Percentiles rank a stretch among this genome's conserved stretches.
phyloP scores from a whole-genome alignment of 169 alveolate species.

The Plasmodium fragile region DNA sequence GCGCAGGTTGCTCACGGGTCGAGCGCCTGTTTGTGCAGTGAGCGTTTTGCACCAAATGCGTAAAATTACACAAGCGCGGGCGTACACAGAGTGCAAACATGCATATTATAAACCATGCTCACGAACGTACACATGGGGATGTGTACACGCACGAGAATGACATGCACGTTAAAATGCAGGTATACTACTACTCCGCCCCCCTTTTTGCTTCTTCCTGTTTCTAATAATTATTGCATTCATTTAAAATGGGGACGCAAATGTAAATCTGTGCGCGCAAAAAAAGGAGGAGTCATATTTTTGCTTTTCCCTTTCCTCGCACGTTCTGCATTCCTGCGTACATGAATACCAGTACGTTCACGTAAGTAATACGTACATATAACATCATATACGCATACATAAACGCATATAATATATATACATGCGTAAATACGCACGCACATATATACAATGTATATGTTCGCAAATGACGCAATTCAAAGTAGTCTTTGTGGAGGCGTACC shows the following conservation, averaged over 20 bases:
- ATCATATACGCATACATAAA: neutral
- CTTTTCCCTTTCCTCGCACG: neutral
- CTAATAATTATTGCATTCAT: neutral
- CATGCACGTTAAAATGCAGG: neutral
- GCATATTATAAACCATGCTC: neutral
- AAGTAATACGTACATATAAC: neutral
- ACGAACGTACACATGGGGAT: slow-evolving; percentile 20
- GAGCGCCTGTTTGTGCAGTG: slow-evolving; percentile 1
- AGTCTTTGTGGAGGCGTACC: neutral
- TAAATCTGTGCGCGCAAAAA: neutral
- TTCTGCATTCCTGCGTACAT: neutral
- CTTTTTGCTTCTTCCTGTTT: neutral
- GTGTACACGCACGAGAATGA: neutral
- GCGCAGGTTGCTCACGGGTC: slow-evolving; percentile 6
- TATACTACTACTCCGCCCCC: neutral
- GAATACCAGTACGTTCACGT: neutral
- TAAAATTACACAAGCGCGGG: neutral
- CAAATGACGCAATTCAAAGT: slow-evolving; percentile 4
- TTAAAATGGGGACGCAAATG: neutral
- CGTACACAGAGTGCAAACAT: slow-evolving; percentile 11
- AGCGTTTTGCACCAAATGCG: slow-evolving; percentile 1
- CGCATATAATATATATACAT: neutral
- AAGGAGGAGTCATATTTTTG: neutral
- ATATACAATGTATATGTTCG: neutral
- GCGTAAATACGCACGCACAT: neutral